A percentile compares a stretch with the other conserved stretches of the same genome.
These are phyloP conservation scores for Curvularia verruculosa DNA, from an alignment of 2,329 filamentous ascomycete species.

Conservation along the genomic window DNA sequence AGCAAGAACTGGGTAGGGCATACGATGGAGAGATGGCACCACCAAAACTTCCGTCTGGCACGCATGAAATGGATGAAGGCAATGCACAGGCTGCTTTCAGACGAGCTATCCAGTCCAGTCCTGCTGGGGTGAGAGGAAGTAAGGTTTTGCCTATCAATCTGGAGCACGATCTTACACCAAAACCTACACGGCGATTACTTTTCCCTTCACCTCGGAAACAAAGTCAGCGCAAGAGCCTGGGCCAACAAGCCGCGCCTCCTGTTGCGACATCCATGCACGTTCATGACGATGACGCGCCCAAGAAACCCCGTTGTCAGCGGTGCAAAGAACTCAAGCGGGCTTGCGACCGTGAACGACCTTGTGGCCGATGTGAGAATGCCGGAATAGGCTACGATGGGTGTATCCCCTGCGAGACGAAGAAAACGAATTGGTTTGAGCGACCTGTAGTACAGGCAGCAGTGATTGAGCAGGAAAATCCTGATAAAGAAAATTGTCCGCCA, in stretches of 20 bases:
- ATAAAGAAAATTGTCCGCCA: slow-evolving; percentile 65
- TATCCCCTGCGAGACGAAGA: slow-evolving; percentile 26
- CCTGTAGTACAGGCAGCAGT: slow-evolving; percentile 19
- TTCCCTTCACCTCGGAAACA: slow-evolving; percentile 78
- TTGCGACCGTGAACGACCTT: slow-evolving; percentile 38
- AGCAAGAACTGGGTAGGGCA: slow-evolving; percentile 18
- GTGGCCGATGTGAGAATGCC: slow-evolving; percentile 29
- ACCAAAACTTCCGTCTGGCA: slow-evolving; percentile 9
- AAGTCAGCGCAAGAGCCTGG: slow-evolving; percentile 65
- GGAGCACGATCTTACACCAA: slow-evolving; percentile 60
- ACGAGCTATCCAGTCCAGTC: slow-evolving; percentile 67
- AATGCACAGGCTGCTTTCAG: slow-evolving; percentile 51
- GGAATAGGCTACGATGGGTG: slow-evolving; percentile 31
- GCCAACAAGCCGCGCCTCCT: slow-evolving; percentile 50
- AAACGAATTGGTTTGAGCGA: slow-evolving; percentile 25
- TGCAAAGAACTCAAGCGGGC: slow-evolving; percentile 32
- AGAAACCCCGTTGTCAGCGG: slow-evolving; percentile 33
- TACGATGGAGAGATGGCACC: slow-evolving; percentile 22
- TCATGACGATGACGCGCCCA: slow-evolving; percentile 21
- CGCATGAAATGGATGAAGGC: slow-evolving; percentile 21
- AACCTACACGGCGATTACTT: slow-evolving; percentile 71
- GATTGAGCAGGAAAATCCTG: slow-evolving; percentile 40
- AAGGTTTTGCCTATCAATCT: slow-evolving; percentile 58
- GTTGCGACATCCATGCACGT: slow-evolving; percentile 9
- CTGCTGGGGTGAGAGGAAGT: slow-evolving; percentile 58